Conservation (phyloP, 371 early-diverging fungal species). For the Mucor mucedo region DNA sequence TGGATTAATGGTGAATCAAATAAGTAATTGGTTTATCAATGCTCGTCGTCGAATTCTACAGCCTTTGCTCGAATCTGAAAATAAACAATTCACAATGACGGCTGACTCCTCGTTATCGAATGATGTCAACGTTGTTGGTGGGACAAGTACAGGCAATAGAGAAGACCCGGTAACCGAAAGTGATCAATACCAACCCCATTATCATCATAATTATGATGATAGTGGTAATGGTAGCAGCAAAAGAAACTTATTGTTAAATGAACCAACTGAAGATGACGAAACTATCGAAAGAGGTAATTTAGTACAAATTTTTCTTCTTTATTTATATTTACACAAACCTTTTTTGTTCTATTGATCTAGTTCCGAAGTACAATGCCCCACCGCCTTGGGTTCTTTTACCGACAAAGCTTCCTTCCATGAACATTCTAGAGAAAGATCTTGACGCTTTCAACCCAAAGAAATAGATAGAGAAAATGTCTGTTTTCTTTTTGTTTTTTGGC, state of each 20-base stretch:
- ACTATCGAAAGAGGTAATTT: background rate
- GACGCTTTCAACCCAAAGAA: slow-evolving; percentile 9
- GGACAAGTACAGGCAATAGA: background rate
- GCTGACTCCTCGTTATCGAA: background rate
- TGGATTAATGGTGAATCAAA: slow-evolving; percentile 74
- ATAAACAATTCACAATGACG: background rate
- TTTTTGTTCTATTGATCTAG: background rate
- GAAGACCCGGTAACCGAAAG: background rate
- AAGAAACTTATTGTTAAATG: background rate
- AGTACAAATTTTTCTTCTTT: background rate
- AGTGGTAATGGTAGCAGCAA: background rate
- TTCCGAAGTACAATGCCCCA: background rate
- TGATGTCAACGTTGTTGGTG: slow-evolving; percentile 1
- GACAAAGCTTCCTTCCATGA: slow-evolving; percentile 21
- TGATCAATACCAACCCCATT: background rate
- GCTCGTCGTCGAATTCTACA: slow-evolving; percentile 75
- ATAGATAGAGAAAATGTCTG: background rate
- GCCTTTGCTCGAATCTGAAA: slow-evolving; percentile 46
- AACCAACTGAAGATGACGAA: background rate
- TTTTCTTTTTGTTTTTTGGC: slow-evolving; percentile 4
- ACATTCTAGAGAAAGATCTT: slow-evolving; percentile 17
- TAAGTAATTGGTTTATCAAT: slow-evolving; percentile 93
- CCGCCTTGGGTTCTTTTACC: slow-evolving; percentile 20
- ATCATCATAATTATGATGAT: background rate
- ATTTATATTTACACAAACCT: background rate